These are phyloP conservation scores for Ganoderma meredithae DNA, from an alignment of 1,284 basidiomycete genomes.

Conservation along the genomic window DNA sequence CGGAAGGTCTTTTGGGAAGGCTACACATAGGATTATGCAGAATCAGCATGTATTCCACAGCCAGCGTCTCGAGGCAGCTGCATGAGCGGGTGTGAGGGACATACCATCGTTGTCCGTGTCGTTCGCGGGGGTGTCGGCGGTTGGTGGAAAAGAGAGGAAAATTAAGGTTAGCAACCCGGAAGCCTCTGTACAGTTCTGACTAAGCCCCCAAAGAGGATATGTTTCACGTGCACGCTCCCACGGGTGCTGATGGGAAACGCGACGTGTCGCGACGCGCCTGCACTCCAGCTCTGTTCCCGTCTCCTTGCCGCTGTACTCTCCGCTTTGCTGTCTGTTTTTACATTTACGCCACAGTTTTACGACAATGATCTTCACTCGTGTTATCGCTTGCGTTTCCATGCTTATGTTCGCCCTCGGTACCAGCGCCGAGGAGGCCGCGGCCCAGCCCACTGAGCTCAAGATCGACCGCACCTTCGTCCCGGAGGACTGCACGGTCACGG, in stretches of 20 bases:
- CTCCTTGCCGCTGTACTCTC: not conserved
- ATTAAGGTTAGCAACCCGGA: constrained; percentile 43
- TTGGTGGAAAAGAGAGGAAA: constrained; percentile 41
- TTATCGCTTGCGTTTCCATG: constrained; percentile 45
- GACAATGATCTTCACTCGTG: constrained; percentile 30
- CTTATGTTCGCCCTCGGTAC: constrained; percentile 48
- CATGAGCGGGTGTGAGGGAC: constrained; percentile 17
- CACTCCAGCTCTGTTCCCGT: not conserved
- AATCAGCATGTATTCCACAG: constrained; percentile 15
- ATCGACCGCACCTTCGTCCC: constrained; percentile 71
- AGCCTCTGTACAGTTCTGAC: constrained; percentile 49
- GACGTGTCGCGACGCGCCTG: constrained; percentile 29
- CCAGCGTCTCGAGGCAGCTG: not conserved
- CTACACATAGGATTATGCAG: constrained; percentile 48
- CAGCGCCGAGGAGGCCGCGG: constrained; percentile 43
- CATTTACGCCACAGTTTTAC: constrained; percentile 6
- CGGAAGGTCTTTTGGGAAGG: constrained; percentile 99
- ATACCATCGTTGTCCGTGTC: constrained; percentile 45
- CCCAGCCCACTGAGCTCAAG: constrained; percentile 56
- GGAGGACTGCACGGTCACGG: constrained; percentile 62
- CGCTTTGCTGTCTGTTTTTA: not conserved
- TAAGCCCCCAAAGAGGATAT: constrained; percentile 36
- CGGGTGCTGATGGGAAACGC: constrained; percentile 26
- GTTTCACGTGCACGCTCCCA: constrained; percentile 30
- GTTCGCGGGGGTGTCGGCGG: constrained; percentile 38